Conservation (phyloP, 306 rosid genomes). For the Rosa persica region DNA sequence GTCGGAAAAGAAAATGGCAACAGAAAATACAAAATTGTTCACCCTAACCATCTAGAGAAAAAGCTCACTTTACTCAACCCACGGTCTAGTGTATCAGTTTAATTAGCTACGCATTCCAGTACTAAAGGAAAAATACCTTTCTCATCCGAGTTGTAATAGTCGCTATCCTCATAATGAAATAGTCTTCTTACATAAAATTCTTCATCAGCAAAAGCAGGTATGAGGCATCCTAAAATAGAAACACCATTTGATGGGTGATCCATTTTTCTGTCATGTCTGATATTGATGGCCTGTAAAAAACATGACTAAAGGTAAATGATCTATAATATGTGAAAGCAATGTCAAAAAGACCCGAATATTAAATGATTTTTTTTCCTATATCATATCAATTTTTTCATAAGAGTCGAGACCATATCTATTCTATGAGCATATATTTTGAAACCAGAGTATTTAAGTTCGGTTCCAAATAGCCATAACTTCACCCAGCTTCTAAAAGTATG, state of each 20-base stretch:
- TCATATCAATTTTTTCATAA: neutral
- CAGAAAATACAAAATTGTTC: neutral
- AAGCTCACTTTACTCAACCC: neutral
- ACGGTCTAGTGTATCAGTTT: neutral
- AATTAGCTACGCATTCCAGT: conserved; percentile 6
- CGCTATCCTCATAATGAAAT: conserved; percentile 52
- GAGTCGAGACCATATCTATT: neutral
- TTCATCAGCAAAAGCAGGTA: conserved; percentile 80
- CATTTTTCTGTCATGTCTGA: conserved; percentile 59
- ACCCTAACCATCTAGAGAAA: neutral
- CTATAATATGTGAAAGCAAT: neutral
- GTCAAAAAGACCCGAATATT: neutral
- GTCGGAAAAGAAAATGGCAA: neutral
- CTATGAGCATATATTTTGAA: neutral
- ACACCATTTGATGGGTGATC: conserved; percentile 86
- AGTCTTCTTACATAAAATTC: conserved; percentile 57
- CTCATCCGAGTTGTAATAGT: conserved; percentile 52
- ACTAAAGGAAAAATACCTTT: conserved; percentile 50
- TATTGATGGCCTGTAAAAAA: conserved; percentile 54
- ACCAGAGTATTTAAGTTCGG: neutral
- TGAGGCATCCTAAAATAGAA: conserved; percentile 78
- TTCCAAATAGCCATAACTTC: neutral
- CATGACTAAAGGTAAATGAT: conserved; percentile 26
- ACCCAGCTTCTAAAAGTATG: neutral
- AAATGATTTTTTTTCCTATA: neutral